Evolutionary conservation across 2,329 filamentous ascomycete genomes (phyloP).

Genomic region (Stagonosporopsis cucurbitacearum): DNA sequence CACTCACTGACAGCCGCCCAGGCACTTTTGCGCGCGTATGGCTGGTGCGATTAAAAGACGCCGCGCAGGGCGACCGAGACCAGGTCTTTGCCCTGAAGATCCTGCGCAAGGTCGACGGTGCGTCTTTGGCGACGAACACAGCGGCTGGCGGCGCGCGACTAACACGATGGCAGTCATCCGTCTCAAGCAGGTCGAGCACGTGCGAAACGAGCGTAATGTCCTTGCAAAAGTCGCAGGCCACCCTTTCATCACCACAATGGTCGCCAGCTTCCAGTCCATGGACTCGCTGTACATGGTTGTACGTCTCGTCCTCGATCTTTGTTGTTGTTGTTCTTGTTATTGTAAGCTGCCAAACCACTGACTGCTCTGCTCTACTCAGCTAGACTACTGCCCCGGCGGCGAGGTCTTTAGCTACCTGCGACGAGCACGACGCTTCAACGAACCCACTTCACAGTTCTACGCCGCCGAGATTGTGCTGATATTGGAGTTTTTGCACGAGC

Average conservation of each 20-base stretch:
- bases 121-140: neutral
- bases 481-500: constrained; percentile 79
- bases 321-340: too few relatives aligned
- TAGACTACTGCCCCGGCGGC: constrained; percentile 83
- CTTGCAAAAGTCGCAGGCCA: constrained; percentile 79
- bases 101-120: constrained; percentile 66
- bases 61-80: constrained; percentile 59
- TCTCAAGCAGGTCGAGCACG: constrained; percentile 86
- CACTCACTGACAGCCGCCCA: constrained; percentile 45
- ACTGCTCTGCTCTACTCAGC: too few relatives aligned
- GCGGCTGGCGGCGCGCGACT: neutral
- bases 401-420: constrained; percentile 85
- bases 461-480: constrained; percentile 84
- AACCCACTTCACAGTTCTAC: constrained; percentile 80
- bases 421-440: constrained; percentile 78
- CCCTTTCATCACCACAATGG: constrained; percentile 81
- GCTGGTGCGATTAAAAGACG: constrained; percentile 70
- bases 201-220: constrained; percentile 81
- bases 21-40: constrained; percentile 85
- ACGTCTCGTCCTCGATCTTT: constrained; percentile 30
- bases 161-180: constrained; percentile 66
- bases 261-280: constrained; percentile 79
- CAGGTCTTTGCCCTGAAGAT: constrained; percentile 85
- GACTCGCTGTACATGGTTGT: constrained; percentile 81
- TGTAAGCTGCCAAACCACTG: too few relatives aligned